phyloP scores from a whole-genome alignment of 202 grass and related monocot species.

The Saccharum hybrid region DNA sequence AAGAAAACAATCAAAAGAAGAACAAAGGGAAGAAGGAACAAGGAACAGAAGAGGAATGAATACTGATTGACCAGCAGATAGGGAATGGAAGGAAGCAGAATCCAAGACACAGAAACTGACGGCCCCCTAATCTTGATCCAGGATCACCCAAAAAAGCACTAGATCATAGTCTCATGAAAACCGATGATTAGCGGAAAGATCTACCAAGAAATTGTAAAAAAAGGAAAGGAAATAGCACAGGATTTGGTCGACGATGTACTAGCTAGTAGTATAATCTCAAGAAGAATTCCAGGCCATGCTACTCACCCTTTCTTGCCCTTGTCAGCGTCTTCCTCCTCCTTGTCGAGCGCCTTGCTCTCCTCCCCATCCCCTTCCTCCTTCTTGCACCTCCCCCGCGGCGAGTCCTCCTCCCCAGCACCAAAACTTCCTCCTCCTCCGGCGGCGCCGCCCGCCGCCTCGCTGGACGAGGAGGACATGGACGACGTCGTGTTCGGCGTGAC shows the following conservation, averaged over 20 bases:
- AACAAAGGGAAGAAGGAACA: conserved; percentile 22
- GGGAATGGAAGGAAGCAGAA: conserved; percentile 40
- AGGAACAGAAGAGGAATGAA: conserved; percentile 25
- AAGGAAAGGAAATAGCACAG: neutral
- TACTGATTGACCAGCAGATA: conserved; percentile 11
- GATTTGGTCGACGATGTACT: conserved; percentile 20
- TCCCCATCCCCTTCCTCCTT: conserved; percentile 61
- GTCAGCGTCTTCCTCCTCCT: conserved; percentile 49
- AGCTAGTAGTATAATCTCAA: neutral
- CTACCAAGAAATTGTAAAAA: conserved; percentile 12
- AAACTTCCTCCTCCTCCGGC: neutral
- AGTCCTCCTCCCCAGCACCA: conserved; percentile 47
- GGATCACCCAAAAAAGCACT: neutral
- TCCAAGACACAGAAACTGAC: conserved; percentile 24
- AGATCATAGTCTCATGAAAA: neutral
- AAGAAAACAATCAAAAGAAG: conserved; percentile 13
- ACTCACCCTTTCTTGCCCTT: conserved; percentile 86
- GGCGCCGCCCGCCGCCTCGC: conserved; percentile 45
- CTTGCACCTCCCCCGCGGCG: conserved; percentile 46
- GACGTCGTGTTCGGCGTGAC: conserved; percentile 72
- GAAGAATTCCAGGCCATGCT: neutral
- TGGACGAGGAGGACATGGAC: conserved; percentile 72
- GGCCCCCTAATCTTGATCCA: neutral
- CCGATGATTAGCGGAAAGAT: conserved; percentile 10
- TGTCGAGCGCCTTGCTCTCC: conserved; percentile 49